Base-by-base conservation (phyloP, 495 filamentous ascomycete species). In the Penicillium atrosanguineum region DNA sequence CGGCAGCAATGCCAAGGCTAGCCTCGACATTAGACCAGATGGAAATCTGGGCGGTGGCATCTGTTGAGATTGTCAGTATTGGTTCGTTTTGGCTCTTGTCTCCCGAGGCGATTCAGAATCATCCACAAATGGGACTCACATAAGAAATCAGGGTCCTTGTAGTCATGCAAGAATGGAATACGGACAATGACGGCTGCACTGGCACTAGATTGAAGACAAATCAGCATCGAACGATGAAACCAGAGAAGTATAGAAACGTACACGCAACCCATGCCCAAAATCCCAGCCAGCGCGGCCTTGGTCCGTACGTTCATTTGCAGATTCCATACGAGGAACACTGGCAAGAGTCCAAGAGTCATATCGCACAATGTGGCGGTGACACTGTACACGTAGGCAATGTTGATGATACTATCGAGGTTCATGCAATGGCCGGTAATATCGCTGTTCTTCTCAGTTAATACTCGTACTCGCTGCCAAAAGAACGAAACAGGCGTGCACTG, bases 1-100 rank as follows among this genome's bases (percentile, higher is more conserved):
- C 77, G 29, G 73, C 72, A 20, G 71, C 67, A 42, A 79, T 77
- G 21, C 74, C 77, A 1, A 79, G 63, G n/a, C 70, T 64, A 15
- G 66, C 69, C 53, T 79, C 75, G 54, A 78, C 63, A 25, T 70
- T 71, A 39, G 72, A 74, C 76, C 76, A 79, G 40, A 79, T 73
- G 7, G 69, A 75, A 42, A 77, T 74, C 11, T 71, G 50, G 44
- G 64, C 51, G 14, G 74, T 77, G 42, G 71, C 74, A 41, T 74
- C 73, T 76, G 21, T 44, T 14, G 25, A 3, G 20, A 46, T 0
- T 6, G 45, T 65, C 59, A 62, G 64, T 48, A 41, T 41, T 11
- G 41, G 23, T 25, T 37, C 19, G 7, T 0, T 31, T 31, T 47
- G n/a, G n/a, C 25, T n/a, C 5, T 14, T 26, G 16, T 14, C 44